A percentile compares a stretch with the other conserved stretches of the same genome.
Conservation (phyloP, 192 early-diverging fungal genomes). For the Backusella australiensis region DNA sequence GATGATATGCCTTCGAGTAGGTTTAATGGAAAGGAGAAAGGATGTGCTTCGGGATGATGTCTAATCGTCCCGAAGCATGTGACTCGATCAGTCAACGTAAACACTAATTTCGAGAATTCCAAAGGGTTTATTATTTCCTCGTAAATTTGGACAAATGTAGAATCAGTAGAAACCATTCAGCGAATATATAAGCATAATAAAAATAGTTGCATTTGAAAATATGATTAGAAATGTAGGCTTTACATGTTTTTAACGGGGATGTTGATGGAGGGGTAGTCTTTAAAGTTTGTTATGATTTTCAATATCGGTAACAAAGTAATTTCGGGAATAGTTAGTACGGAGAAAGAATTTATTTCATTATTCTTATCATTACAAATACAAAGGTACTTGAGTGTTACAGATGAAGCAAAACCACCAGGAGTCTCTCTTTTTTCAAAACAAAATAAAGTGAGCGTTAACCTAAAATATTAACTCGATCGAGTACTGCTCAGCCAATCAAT, state of each 20-base stretch:
- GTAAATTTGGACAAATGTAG: background rate
- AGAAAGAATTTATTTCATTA: conserved; percentile 5
- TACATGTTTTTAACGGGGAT: background rate
- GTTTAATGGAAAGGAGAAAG: background rate
- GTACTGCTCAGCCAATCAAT: background rate
- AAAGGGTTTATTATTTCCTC: background rate
- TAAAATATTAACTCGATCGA: background rate
- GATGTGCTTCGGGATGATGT: background rate
- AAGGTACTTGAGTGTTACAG: background rate
- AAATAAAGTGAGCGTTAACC: too few relatives aligned
- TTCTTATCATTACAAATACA: conserved; percentile 2
- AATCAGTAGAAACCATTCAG: background rate
- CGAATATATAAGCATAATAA: background rate
- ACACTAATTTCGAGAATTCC: conserved; percentile 4
- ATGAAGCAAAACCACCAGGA: background rate
- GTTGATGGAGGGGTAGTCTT: background rate
- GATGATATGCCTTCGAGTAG: background rate
- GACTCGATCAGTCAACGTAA: background rate
- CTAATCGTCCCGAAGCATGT: background rate
- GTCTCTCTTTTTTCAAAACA: background rate
- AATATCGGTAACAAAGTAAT: background rate
- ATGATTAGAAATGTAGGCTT: background rate
- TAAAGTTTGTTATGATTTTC: conserved; percentile 7
- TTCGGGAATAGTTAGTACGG: background rate
- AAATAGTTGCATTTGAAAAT: background rate